phyloP scores from a whole-genome alignment of 2,329 filamentous ascomycete species.

The Exophiala spinifera region DNA sequence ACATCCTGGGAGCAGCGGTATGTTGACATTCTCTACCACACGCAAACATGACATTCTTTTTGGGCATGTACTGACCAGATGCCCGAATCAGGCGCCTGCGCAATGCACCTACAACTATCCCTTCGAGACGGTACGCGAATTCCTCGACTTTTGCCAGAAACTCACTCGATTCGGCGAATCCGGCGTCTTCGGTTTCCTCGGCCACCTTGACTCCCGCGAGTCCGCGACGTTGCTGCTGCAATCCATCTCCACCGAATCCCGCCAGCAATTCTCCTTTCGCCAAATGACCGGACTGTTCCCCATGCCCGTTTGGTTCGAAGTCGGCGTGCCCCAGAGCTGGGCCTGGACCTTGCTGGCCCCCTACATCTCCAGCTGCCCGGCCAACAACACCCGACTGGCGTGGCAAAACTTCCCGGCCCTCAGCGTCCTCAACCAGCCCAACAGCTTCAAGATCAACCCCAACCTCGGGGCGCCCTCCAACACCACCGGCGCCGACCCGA shows the following conservation, averaged over 20 bases:
- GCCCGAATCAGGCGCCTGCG: constrained; percentile 57
- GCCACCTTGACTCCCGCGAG: constrained; percentile 72
- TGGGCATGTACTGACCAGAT: no score
- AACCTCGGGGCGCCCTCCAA: constrained; percentile 21
- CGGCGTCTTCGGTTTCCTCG: constrained; percentile 76
- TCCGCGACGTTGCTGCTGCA: constrained; percentile 70
- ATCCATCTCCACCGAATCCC: constrained; percentile 71
- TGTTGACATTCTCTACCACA: no score
- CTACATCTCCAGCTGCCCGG: constrained; percentile 74
- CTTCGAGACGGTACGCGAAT: constrained; percentile 69
- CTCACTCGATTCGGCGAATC: constrained; percentile 78
- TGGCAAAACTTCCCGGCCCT: constrained; percentile 84
- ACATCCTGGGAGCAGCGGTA: constrained; percentile 67
- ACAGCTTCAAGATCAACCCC: constrained; percentile 55
- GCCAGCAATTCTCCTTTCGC: constrained; percentile 81
- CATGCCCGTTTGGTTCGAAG: constrained; percentile 79
- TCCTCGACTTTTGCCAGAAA: constrained; percentile 80
- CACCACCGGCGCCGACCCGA: constrained; percentile 33
- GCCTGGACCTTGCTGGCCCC: constrained; percentile 65
- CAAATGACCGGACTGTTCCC: constrained; percentile 77
- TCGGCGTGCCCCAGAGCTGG: constrained; percentile 79
- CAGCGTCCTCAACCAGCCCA: constrained; percentile 71
- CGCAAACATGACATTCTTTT: no score
- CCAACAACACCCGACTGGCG: constrained; percentile 67
- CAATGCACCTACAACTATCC: constrained; percentile 84